Conservation (phyloP, 805 yeast genomes). For the Ogataea allantospora region DNA sequence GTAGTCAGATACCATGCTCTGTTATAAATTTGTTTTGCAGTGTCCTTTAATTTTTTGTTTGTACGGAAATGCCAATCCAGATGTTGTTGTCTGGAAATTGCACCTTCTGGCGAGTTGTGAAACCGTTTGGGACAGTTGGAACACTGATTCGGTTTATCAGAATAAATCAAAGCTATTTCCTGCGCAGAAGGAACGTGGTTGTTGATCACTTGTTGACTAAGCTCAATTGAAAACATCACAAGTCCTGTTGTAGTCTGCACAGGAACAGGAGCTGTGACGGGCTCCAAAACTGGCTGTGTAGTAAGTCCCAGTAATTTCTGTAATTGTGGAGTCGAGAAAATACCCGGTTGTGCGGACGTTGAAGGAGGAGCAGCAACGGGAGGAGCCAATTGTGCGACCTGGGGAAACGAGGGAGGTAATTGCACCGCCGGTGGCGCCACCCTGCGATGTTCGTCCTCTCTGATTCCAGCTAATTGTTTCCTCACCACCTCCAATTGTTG, state of each 20-base stretch:
- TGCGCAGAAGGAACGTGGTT: slow-evolving; percentile 35
- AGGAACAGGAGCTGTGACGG: slow-evolving; percentile 21
- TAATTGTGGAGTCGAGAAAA: slow-evolving; percentile 37
- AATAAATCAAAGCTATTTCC: slow-evolving; percentile 46
- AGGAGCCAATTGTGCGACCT: slow-evolving; percentile 2
- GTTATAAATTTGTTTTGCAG: slow-evolving; percentile 57
- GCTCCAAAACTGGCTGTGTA: slow-evolving; percentile 19
- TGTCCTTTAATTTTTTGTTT: slow-evolving; percentile 64
- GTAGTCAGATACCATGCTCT: slow-evolving; percentile 81
- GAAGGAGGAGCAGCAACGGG: slow-evolving; percentile 1
- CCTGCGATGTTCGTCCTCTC: slow-evolving; percentile 34
- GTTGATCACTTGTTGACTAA: slow-evolving; percentile 38
- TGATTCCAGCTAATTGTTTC: slow-evolving; percentile 32
- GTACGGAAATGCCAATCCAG: slow-evolving; percentile 96
- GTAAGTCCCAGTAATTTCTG: slow-evolving; percentile 19
- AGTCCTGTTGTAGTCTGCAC: slow-evolving; percentile 14
- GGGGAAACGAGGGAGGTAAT: slow-evolving; percentile 11
- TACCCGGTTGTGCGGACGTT: slow-evolving; percentile 20
- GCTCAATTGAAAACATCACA: slow-evolving; percentile 24
- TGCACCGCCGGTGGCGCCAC: slow-evolving; percentile 29
- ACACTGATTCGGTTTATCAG: slow-evolving; percentile 74
- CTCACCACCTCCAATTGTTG: slow-evolving; percentile 33
- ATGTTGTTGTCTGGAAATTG: slow-evolving; percentile 57
- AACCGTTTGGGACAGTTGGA: slow-evolving; percentile 88
- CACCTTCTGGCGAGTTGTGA: slow-evolving; percentile 56